phyloP scores from a whole-genome alignment of 1,284 basidiomycete species.

The Schizophyllum amplum region DNA sequence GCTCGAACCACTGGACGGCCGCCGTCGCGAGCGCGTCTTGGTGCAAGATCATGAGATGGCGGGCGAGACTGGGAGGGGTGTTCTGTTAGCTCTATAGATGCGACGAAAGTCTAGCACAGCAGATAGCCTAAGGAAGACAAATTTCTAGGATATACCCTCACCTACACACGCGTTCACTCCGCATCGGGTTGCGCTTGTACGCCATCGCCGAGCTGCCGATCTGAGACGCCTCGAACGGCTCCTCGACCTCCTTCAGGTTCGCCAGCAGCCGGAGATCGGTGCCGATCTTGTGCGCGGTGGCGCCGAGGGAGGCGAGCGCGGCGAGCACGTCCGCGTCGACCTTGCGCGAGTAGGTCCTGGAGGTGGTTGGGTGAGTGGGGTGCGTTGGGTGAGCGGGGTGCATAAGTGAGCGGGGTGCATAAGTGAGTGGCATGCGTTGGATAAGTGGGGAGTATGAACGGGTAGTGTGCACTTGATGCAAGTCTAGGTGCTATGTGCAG shows the following conservation, averaged over 20 bases:
- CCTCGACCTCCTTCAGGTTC: conserved; percentile 97
- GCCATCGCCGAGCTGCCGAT: conserved; percentile 99
- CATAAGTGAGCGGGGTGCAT: too few relatives aligned
- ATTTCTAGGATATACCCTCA: too few relatives aligned
- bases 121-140: too few relatives aligned
- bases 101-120: too few relatives aligned
- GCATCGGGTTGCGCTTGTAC: conserved; percentile 99
- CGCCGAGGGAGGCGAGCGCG: conserved; percentile 86
- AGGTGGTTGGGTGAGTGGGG: too few relatives aligned
- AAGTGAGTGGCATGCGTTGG: too few relatives aligned
- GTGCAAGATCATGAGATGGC: conserved; percentile 89
- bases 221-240: conserved; percentile 98
- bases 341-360: conserved; percentile 98
- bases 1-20: conserved; percentile 94
- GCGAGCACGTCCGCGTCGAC: conserved; percentile 93
- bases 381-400: too few relatives aligned
- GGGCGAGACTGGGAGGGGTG: conserved; percentile 46
- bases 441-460: too few relatives aligned
- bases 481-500: too few relatives aligned
- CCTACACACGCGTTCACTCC: conserved; percentile 92
- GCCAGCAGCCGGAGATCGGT: conserved; percentile 92
- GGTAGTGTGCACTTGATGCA: too few relatives aligned
- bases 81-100: too few relatives aligned
- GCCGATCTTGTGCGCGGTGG: conserved; percentile 96
- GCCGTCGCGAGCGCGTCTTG: conserved; percentile 92